phyloP scores from a whole-genome alignment of 2,329 filamentous ascomycete genomes.

The Furcasterigmium furcatum region DNA sequence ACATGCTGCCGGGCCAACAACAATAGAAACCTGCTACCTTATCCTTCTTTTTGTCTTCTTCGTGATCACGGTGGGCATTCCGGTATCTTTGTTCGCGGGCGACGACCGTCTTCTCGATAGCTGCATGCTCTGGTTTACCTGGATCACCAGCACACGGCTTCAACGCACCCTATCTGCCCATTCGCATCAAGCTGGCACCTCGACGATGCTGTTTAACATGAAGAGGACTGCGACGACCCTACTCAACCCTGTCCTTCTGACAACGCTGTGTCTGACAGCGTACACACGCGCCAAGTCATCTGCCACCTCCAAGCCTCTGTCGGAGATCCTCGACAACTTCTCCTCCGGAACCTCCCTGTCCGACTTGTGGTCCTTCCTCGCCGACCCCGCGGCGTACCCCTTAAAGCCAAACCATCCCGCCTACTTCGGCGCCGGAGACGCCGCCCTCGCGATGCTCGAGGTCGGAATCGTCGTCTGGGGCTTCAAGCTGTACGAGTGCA shows the following conservation, averaged over 20 bases:
- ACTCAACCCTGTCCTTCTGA: slow-evolving; percentile 45
- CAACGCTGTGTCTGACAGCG: slow-evolving; percentile 38
- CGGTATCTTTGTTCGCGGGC: slow-evolving; percentile 26
- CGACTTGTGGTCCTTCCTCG: slow-evolving; percentile 25
- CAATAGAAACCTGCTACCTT: slow-evolving; percentile 15
- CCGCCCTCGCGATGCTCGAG: slow-evolving; percentile 45
- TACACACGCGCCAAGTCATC: slow-evolving; percentile 37
- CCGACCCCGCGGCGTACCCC: neutral
- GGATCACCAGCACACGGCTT: slow-evolving; percentile 37
- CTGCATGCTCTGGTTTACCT: slow-evolving; percentile 43
- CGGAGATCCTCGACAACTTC: slow-evolving; percentile 21
- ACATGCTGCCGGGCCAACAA: neutral
- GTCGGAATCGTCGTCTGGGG: slow-evolving; percentile 50
- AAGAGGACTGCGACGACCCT: slow-evolving; percentile 24
- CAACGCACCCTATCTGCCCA: slow-evolving; percentile 28
- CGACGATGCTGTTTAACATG: slow-evolving; percentile 9
- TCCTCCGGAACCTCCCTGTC: slow-evolving; percentile 30
- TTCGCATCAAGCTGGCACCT: slow-evolving; percentile 6
- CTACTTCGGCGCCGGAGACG: slow-evolving; percentile 43
- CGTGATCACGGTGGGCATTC: slow-evolving; percentile 34
- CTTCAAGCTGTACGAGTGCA: slow-evolving; percentile 50
- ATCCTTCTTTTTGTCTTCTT: slow-evolving; percentile 25
- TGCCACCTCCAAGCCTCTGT: slow-evolving; percentile 24
- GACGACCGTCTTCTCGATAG: slow-evolving; percentile 41
- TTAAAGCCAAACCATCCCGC: slow-evolving; percentile 10